Evolutionary conservation across 345 rosid genomes (phyloP), one percentile per base, ranked within the genome.

Genomic region (Melastoma malabathricum): DNA sequence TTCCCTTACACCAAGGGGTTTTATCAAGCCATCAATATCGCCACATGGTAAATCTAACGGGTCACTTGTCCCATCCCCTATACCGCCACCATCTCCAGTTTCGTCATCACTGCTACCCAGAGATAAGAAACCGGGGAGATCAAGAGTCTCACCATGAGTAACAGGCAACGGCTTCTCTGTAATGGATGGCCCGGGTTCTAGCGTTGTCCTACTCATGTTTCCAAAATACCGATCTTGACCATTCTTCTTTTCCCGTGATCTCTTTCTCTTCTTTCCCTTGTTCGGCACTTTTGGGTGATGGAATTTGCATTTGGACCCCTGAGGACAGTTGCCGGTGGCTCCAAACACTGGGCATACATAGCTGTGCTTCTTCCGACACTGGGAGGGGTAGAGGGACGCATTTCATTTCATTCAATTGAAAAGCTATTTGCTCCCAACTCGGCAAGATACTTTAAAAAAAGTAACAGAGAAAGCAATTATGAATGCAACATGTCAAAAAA

Each of bases 331-430:
- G 54, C 97, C 93, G 16, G 77, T 83, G 31, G 85, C 83, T 68
- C 83, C 82, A 31, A 74, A 85, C 43, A 48, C 54, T 16, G 97
- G 95, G 75, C 97, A 89, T 55, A 71, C 78, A 59, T 79, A 77
- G 67, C 82, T 85, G 80, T 89, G 97, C 85, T 83, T 89, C 85
- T 81, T 89, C 77, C 72, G 79, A 74, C 97, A 89, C 97, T 92
- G 93, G 61, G 47, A 31, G 31, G 38, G 41, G 46, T 12, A 48
- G 54, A 57, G 22, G 51, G 14, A 27, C 6, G 38, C 38, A 31
- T 57, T 48, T 31, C 60, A 48, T 47, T 54, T 54, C 25, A 44
- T 54, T 43, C 58, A 54, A 47, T 31, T 5, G 10, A 31, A 5
- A 31, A 5, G 38, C 38, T 31, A 9, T 31, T 31, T 31, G 43